Percentiles rank a stretch among this genome's conserved stretches.
Conservation (phyloP, 129 eudicot species). For the Daucus carota region DNA sequence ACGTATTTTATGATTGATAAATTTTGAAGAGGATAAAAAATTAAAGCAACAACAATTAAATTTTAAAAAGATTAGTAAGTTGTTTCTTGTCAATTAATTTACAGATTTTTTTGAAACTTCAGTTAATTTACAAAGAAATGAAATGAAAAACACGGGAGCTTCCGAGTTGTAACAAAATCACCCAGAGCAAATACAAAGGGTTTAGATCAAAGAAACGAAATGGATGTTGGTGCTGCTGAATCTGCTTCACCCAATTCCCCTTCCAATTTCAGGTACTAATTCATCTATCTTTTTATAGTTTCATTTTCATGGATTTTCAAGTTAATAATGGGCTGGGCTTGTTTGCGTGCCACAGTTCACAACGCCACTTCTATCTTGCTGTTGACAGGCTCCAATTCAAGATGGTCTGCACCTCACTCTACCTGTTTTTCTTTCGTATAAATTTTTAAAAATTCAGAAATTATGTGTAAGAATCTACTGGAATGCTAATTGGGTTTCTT, state of each 20-base stretch:
- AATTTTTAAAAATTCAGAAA: too few species aligned
- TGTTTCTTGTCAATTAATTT: too few species aligned
- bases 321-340: neutral
- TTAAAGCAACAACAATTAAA: too few species aligned
- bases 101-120: too few species aligned
- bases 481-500: neutral
- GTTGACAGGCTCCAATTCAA: constrained; percentile 82
- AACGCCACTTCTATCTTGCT: constrained; percentile 95
- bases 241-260: neutral
- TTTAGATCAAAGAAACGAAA: neutral
- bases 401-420: constrained; percentile 40
- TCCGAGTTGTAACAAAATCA: too few species aligned
- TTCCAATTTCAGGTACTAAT: constrained; percentile 1
- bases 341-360: constrained; percentile 38
- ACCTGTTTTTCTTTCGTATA: too few species aligned
- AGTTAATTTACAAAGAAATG: too few species aligned
- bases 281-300: too few species aligned
- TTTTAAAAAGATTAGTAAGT: too few species aligned
- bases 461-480: neutral
- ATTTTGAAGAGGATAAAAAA: too few species aligned
- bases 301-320: neutral
- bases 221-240: neutral
- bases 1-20: too few species aligned
- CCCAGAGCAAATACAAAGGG: neutral
- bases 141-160: too few species aligned